Conservation (phyloP, 78 protist species). For the Polysphondylium violaceum region DNA sequence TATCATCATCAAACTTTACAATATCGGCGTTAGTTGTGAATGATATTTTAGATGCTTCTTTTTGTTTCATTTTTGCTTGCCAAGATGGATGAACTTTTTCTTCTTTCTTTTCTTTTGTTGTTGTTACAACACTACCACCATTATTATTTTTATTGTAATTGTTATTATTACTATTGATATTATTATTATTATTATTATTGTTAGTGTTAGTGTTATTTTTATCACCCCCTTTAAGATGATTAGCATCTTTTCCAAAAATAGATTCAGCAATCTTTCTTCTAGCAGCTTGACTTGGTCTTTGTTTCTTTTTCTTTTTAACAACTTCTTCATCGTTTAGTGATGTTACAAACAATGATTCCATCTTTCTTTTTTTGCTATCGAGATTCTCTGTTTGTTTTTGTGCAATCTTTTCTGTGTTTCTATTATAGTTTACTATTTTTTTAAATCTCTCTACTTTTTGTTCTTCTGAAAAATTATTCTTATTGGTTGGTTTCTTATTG, state of each 20-base stretch:
- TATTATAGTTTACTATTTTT: neutral
- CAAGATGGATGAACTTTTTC: constrained; percentile 47
- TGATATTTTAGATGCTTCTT: neutral
- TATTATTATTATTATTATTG: neutral
- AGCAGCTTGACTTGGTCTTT: constrained; percentile 18
- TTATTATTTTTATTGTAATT: neutral
- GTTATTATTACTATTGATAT: neutral
- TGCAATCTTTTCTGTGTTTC: neutral
- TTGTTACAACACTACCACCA: neutral
- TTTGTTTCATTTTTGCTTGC: constrained; percentile 31
- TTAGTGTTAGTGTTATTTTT: neutral
- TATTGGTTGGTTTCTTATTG: neutral
- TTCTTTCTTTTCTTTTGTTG: neutral
- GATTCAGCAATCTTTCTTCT: constrained; percentile 29
- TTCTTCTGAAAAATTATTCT: neutral
- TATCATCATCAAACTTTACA: constrained; percentile 20
- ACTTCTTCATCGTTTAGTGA: constrained; percentile 8
- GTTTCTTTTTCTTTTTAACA: constrained; percentile 3
- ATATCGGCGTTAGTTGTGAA: neutral
- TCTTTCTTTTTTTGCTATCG: constrained; percentile 8
- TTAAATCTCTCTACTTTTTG: constrained; percentile 18
- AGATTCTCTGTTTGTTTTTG: neutral
- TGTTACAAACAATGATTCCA: constrained; percentile 22
- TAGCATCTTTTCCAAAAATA: constrained; percentile 24
- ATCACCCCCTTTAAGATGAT: neutral